A percentile compares a stretch with the other conserved stretches of the same genome.
These are phyloP conservation scores for Karstenula rhodostoma DNA, from an alignment of 2,329 filamentous ascomycete genomes.

Conservation along the genomic window DNA sequence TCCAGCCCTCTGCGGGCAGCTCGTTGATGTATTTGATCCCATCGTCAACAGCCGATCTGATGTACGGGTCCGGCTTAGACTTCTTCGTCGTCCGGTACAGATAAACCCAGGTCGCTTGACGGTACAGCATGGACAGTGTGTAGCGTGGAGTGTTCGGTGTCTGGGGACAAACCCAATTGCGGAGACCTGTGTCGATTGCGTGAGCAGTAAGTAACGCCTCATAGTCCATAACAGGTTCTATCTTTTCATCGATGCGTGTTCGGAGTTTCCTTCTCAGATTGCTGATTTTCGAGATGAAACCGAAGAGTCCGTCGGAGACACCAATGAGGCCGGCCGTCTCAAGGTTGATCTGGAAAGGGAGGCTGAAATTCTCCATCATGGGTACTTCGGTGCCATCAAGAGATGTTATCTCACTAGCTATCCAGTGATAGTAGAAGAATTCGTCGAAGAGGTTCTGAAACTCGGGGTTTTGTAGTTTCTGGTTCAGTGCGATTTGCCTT, in stretches of 20 bases:
- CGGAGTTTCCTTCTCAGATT: slow-evolving; percentile 78
- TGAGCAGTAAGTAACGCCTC: slow-evolving; percentile 75
- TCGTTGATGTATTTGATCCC: slow-evolving; percentile 65
- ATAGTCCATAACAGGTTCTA: slow-evolving; percentile 77
- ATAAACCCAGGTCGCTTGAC: slow-evolving; percentile 70
- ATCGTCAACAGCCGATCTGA: slow-evolving; percentile 65
- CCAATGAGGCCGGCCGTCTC: slow-evolving; percentile 73
- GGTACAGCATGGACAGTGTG: slow-evolving; percentile 66
- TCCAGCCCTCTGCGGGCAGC: slow-evolving; percentile 62
- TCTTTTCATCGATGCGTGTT: slow-evolving; percentile 66
- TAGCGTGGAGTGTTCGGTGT: slow-evolving; percentile 61
- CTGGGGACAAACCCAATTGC: slow-evolving; percentile 74
- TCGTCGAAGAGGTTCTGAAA: slow-evolving; percentile 76
- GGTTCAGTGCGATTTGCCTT: slow-evolving; percentile 69
- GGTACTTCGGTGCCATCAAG: slow-evolving; percentile 62
- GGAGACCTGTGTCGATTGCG: slow-evolving; percentile 77
- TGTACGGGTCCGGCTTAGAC: slow-evolving; percentile 63
- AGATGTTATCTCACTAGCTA: slow-evolving; percentile 65
- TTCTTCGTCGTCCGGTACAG: slow-evolving; percentile 68
- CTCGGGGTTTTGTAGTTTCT: slow-evolving; percentile 68
- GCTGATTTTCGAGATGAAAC: slow-evolving; percentile 80
- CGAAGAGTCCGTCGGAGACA: slow-evolving; percentile 82
- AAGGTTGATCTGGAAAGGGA: slow-evolving; percentile 64
- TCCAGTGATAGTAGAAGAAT: slow-evolving; percentile 85
- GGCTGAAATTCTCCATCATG: slow-evolving; percentile 61